These are phyloP conservation scores for Penicillium capsulatum DNA, from an alignment of 2,329 filamentous ascomycete genomes.

Conservation along the genomic window DNA sequence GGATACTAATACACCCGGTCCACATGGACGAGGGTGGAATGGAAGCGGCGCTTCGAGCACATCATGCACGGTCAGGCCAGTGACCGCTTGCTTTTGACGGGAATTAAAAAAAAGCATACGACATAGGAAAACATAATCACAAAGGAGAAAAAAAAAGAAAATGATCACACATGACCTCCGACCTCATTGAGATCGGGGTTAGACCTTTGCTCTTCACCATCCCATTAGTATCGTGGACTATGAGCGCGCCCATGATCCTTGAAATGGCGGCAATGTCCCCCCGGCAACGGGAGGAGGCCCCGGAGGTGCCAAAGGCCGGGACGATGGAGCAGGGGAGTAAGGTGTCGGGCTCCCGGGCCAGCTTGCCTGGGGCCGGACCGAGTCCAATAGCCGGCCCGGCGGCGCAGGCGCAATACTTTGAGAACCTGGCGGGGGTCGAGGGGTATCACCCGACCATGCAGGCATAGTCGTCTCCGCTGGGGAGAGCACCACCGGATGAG, in stretches of 20 bases:
- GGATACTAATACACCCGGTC: constrained; percentile 15
- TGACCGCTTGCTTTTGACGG: constrained; percentile 11
- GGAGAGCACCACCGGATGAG: constrained; percentile 5
- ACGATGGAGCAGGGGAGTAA: constrained; percentile 12
- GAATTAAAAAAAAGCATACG: constrained; percentile 4
- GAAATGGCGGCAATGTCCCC: constrained; percentile 18
- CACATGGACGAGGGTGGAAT: constrained; percentile 3
- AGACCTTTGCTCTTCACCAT: no score
- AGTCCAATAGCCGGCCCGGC: constrained; percentile 11
- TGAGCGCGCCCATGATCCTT: constrained; percentile 20
- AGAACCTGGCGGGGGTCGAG: constrained; percentile 11
- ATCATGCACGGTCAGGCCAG: constrained; percentile 15
- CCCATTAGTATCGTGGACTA: constrained; percentile 3
- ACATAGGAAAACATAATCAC: constrained; percentile 9
- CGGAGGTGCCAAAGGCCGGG: constrained; percentile 6
- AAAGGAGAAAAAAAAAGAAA: constrained; percentile 11
- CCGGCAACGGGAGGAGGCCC: constrained; percentile 16
- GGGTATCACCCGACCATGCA: constrained; percentile 11
- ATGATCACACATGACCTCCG: no score
- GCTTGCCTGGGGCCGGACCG: constrained; percentile 12
- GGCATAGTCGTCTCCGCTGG: constrained; percentile 10
- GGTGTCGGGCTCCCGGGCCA: constrained; percentile 17
- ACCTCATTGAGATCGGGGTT: no score
- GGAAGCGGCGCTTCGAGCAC: constrained; percentile 4
- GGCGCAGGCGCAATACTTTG: constrained; percentile 1